Conservation (phyloP, 768 basidiomycete genomes). For the Crassisporium funariophilum region DNA sequence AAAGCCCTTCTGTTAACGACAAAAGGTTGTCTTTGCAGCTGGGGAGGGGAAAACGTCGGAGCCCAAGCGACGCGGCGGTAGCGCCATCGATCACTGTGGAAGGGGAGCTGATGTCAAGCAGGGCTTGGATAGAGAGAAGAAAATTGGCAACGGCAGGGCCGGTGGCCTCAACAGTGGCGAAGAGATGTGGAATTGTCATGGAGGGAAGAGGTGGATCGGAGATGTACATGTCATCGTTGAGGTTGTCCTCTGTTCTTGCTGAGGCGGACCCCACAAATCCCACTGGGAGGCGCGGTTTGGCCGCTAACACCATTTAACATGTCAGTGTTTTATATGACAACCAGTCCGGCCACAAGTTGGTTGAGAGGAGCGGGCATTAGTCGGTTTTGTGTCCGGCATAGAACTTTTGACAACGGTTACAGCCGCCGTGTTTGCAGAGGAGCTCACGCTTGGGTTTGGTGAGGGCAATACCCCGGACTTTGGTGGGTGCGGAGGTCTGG, state of each 20-base stretch:
- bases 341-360: slow-evolving; percentile 9
- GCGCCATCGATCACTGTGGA: slow-evolving; percentile 21
- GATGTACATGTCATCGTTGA: slow-evolving; percentile 5
- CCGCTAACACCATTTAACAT: not conserved
- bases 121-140: slow-evolving; percentile 2
- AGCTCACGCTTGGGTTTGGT: too few relatives aligned
- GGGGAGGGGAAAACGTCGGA: slow-evolving; percentile 16
- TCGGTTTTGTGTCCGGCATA: slow-evolving; percentile 12
- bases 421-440: slow-evolving; percentile 16
- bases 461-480: too few relatives aligned
- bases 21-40: slow-evolving; percentile 22
- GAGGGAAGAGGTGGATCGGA: slow-evolving; percentile 4
- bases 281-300: slow-evolving; percentile 1
- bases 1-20: slow-evolving; percentile 12
- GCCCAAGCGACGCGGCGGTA: slow-evolving; percentile 13
- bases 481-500: slow-evolving; percentile 11
- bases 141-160: not conserved
- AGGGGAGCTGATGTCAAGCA: slow-evolving; percentile 23
- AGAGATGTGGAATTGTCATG: not conserved
- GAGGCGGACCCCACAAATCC: not conserved
- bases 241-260: not conserved
- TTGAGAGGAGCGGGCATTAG: slow-evolving; percentile 6
- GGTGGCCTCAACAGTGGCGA: not conserved
- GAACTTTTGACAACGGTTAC: slow-evolving; percentile 15
- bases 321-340: slow-evolving; percentile 9